Percentiles rank a stretch among this genome's conserved stretches.
Conservation (phyloP, 345 rosid species). For the Ceriops decandra region DNA sequence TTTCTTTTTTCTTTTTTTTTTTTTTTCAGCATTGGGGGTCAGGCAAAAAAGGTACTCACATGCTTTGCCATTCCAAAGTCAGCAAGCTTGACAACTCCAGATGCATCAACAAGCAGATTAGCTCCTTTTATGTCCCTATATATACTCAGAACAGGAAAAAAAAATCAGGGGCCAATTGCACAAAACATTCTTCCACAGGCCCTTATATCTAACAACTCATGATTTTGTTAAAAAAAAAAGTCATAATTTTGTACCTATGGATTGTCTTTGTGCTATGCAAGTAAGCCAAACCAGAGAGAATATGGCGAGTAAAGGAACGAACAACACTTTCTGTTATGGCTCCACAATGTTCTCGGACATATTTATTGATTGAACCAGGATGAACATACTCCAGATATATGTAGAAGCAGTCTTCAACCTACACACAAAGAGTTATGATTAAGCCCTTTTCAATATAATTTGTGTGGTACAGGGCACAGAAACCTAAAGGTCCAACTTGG, state of each 20-base stretch:
- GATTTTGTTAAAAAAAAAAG: too few relatives aligned
- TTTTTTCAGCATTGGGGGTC: too few relatives aligned
- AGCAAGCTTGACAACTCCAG: conserved; percentile 91
- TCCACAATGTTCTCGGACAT: conserved; percentile 78
- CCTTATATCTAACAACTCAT: neutral
- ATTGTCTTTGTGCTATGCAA: conserved; percentile 85
- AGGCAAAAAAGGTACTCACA: conserved; percentile 41
- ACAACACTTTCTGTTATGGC: conserved; percentile 90
- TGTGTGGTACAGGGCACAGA: neutral
- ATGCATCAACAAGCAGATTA: conserved; percentile 94
- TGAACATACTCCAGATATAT: conserved; percentile 93
- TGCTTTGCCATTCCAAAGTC: conserved; percentile 99
- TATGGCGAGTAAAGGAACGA: conserved; percentile 92
- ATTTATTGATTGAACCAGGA: conserved; percentile 93
- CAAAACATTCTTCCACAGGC: conserved; percentile 3
- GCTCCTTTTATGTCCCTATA: conserved; percentile 96
- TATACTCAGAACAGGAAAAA: conserved; percentile 15
- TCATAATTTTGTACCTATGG: conserved; percentile 53
- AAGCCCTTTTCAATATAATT: neutral
- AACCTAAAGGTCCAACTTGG: conserved; percentile 15
- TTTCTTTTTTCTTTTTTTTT: neutral
- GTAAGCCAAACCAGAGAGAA: conserved; percentile 83
- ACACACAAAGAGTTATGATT: conserved; percentile 5
- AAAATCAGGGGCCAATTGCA: conserved; percentile 15
- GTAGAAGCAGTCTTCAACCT: conserved; percentile 81